Evolutionary conservation across 768 basidiomycete genomes (phyloP).

Genomic region (Glaciozyma martinii): DNA sequence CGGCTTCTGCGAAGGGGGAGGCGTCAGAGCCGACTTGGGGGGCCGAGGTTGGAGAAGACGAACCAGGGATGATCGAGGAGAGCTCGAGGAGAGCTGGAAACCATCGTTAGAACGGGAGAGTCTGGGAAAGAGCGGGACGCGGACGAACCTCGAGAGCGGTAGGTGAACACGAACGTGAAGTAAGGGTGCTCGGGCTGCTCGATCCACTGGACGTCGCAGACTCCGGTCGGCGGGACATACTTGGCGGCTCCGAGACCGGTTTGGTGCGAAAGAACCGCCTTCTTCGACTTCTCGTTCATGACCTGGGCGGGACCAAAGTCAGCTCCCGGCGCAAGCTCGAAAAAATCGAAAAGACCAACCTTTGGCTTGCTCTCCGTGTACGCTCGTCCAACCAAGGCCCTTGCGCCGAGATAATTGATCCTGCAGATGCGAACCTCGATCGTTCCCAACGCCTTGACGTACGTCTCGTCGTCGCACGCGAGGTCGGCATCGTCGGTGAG

Average conservation of each 20-base stretch:
- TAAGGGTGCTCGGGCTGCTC: background rate
- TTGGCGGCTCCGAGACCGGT: slow-evolving; percentile 1
- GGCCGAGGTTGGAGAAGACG: background rate
- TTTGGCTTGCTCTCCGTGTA: no score
- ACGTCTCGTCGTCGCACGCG: slow-evolving; percentile 3
- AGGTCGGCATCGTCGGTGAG: slow-evolving; percentile 10
- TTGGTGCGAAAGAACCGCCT: slow-evolving; percentile 4
- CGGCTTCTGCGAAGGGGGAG: background rate
- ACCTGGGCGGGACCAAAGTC: background rate
- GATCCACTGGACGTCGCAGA: background rate
- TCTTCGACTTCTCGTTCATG: slow-evolving; percentile 20
- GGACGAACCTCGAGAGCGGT: slow-evolving; percentile 4
- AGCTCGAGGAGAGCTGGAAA: slow-evolving; percentile 14
- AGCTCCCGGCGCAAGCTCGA: background rate
- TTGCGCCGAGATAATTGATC: background rate
- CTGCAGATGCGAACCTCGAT: background rate
- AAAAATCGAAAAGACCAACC: background rate
- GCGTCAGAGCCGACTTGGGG: background rate
- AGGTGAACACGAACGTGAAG: slow-evolving; percentile 18
- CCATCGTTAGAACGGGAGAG: no score
- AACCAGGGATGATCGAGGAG: slow-evolving; percentile 10
- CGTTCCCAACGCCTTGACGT: slow-evolving; percentile 14
- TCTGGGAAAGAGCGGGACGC: no score
- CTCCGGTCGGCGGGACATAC: fast-evolving
- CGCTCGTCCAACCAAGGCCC: background rate